These are phyloP conservation scores for Delonix regia DNA, from an alignment of 306 rosid species.

Conservation along the genomic window DNA sequence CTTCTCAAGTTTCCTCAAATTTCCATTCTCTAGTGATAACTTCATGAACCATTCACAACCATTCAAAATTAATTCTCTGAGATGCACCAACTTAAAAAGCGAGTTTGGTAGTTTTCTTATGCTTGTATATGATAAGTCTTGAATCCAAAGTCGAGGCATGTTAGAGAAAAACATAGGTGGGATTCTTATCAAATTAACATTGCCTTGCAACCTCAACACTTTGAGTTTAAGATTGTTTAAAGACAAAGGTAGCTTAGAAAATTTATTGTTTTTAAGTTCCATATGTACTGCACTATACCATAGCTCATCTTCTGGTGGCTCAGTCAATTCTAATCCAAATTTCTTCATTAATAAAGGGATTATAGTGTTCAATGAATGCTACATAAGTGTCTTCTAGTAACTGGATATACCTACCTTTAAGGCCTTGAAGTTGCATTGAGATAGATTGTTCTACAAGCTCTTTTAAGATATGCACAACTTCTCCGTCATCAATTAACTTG, in stretches of 20 bases:
- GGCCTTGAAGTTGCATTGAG: neutral
- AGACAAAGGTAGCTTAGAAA: conserved; percentile 18
- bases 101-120: no score
- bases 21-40: no score
- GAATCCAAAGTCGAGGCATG: conserved; percentile 23
- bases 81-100: no score
- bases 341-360: neutral
- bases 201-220: conserved; percentile 17
- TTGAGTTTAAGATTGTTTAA: neutral
- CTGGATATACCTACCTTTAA: neutral
- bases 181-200: conserved; percentile 10
- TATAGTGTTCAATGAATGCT: neutral
- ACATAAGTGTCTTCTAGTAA: neutral
- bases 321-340: neutral
- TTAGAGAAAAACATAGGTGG: conserved; percentile 10
- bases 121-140: neutral
- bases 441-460: neutral
- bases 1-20: no score
- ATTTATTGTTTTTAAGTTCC: neutral
- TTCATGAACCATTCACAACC: no score
- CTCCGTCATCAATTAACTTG: neutral
- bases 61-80: no score
- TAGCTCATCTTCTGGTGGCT: neutral
- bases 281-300: conserved; percentile 2
- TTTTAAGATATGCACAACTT: neutral